Conservation (phyloP, 305 asterid genomes). For the Fraxinus angustifolia region DNA sequence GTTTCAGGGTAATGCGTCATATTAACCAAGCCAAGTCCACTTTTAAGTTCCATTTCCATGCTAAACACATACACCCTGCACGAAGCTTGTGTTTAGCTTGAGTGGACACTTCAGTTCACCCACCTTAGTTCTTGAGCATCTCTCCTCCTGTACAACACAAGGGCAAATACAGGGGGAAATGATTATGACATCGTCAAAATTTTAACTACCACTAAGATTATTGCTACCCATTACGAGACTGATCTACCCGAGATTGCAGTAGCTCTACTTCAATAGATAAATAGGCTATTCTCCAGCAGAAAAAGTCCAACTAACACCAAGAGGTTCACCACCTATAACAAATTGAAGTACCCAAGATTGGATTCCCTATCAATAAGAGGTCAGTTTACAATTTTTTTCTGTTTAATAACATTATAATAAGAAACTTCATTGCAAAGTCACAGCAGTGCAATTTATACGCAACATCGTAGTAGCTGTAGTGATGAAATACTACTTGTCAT, state of each 20-base stretch:
- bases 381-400: conserved; percentile 13
- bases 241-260: conserved; percentile 39
- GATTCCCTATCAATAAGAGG: conserved; percentile 13
- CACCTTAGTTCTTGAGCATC: conserved; percentile 47
- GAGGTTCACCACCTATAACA: conserved; percentile 7
- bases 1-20: conserved; percentile 30
- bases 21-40: conserved; percentile 38
- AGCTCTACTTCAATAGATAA: conserved; percentile 33
- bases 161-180: conserved; percentile 74
- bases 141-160: conserved; percentile 82
- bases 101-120: conserved; percentile 36
- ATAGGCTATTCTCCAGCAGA: background rate
- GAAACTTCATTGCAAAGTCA: conserved; percentile 1
- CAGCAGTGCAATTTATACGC: conserved; percentile 7
- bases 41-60: conserved; percentile 33
- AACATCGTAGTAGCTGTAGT: conserved; percentile 6
- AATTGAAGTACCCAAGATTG: background rate
- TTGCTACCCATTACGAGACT: conserved; percentile 47
- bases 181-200: conserved; percentile 61
- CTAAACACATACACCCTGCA: conserved; percentile 37
- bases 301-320: conserved; percentile 7
- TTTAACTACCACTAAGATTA: conserved; percentile 61
- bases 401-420: background rate
- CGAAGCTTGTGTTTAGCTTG: conserved; percentile 33
- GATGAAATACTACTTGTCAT: conserved; percentile 21